Conservation (phyloP, 495 filamentous ascomycete species). For the Aspergillus carlsbadensis region DNA sequence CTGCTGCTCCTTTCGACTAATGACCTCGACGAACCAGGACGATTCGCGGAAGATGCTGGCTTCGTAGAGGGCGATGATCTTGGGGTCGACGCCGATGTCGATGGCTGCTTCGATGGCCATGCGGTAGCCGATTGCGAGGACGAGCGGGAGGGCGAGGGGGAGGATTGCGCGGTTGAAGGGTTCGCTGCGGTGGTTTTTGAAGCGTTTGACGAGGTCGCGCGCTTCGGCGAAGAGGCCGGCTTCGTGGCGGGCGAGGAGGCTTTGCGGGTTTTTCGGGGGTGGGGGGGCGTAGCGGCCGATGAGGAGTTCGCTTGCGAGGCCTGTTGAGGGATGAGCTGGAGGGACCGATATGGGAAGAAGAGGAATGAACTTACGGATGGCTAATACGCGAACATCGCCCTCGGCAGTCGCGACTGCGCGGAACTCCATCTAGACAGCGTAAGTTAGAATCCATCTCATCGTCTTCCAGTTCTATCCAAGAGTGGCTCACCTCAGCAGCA, state of each 20-base stretch:
- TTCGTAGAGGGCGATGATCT: slow-evolving; percentile 27
- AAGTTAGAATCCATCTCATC: too few species aligned
- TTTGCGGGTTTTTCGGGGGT: slow-evolving; percentile 20
- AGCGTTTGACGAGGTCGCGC: slow-evolving; percentile 1
- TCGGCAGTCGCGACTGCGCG: slow-evolving; percentile 20
- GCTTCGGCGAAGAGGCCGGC: slow-evolving; percentile 29
- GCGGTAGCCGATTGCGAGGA: slow-evolving; percentile 32
- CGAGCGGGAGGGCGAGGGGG: slow-evolving; percentile 26
- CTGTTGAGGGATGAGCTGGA: slow-evolving; percentile 16
- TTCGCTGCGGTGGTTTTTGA: slow-evolving; percentile 24
- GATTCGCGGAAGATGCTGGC: slow-evolving; percentile 24
- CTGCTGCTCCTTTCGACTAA: slow-evolving; percentile 10
- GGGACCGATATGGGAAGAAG: too few species aligned
- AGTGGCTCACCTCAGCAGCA: slow-evolving; percentile 27
- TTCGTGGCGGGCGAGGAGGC: slow-evolving; percentile 32
- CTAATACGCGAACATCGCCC: slow-evolving; percentile 26
- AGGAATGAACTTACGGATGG: slow-evolving; percentile 19
- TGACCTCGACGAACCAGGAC: slow-evolving; percentile 31
- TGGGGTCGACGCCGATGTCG: slow-evolving; percentile 13
- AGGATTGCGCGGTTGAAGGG: slow-evolving; percentile 32
- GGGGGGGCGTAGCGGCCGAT: slow-evolving; percentile 35
- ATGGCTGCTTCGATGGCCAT: slow-evolving; percentile 32
- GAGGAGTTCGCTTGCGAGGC: slow-evolving; percentile 37
- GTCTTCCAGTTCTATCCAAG: too few species aligned
- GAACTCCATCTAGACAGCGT: slow-evolving; percentile 13